Base-by-base conservation (phyloP, 257 asterid genomes). In the Gentiana straminea region DNA sequence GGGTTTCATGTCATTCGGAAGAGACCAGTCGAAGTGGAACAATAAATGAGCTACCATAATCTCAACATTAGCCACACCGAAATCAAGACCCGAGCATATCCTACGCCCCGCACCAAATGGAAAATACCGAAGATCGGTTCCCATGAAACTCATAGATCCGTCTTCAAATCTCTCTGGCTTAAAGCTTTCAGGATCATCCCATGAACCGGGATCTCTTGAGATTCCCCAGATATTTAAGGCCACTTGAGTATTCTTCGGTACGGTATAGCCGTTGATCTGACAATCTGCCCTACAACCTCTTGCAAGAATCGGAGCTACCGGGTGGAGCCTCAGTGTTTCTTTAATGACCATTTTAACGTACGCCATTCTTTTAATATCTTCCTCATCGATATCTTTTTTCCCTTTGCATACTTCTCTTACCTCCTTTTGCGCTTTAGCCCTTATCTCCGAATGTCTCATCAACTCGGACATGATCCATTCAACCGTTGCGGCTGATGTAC, bases 141-240 rank as follows among this genome's bases (percentile, higher is more conserved):
- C 44, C 44, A 3, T 39, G 44, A 1, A 39, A 39, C 8, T 39
- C 4, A 39, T 39, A 39, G 44, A 39, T 39, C 4, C 44, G 4
- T 39, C 6, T 39, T 39, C 44, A 39, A 39, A 39, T 39, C 44
- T 39, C 44, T 39, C 44, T 0, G 44, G 44, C 8, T 7, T 51
- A 33, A 51, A 33, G 38, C 4, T 13, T 24, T 51, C 55, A 15
- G 38, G 55, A 51, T 51, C 55, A 13, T 51, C 55, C 55, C 55
- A 51, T 4, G 13, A 51, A n/a, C 24, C 8, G 44, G 46, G 46
- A 41, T 41, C 46, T 41, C 46, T 41, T 41, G 10, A 7, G 8
- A 41, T 41, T 5, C 9, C 44, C 35, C 35, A 50, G 24, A 24
- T 33, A 50, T 50, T 50, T 2, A 50, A 10, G 1, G 35, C 7